Evolutionary conservation across 73 alveolate species (phyloP).

Genomic region (Tetrahymena elliotti): DNA sequence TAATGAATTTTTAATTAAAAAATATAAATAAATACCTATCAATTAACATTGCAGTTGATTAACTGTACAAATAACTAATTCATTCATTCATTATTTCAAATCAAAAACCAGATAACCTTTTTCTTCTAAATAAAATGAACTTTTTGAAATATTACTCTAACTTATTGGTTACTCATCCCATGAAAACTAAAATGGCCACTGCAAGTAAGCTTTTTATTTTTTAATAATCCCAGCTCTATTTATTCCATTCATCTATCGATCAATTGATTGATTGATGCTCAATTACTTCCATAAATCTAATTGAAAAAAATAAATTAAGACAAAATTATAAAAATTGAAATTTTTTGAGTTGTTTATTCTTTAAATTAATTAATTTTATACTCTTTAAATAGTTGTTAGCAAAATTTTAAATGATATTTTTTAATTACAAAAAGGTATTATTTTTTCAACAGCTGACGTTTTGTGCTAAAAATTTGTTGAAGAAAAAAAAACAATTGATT

Average conservation of each 20-base stretch:
- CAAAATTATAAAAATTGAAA: too few relatives aligned
- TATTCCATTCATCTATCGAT: too few relatives aligned
- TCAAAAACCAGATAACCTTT: not conserved
- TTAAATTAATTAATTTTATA: too few relatives aligned
- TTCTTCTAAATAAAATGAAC: not conserved
- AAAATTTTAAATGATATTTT: too few relatives aligned
- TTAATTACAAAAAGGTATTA: not conserved
- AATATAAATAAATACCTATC: not conserved
- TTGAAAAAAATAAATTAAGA: too few relatives aligned
- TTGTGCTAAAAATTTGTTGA: not conserved
- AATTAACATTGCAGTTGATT: not conserved
- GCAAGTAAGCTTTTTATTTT: not conserved
- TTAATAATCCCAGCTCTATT: too few relatives aligned
- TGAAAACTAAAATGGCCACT: not conserved
- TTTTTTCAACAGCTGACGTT: not conserved
- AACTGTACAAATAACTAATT: too few relatives aligned
- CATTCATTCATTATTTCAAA: too few relatives aligned
- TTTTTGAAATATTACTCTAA: not conserved
- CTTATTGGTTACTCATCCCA: not conserved
- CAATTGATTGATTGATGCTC: not conserved
- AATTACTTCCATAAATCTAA: too few relatives aligned
- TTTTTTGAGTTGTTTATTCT: too few relatives aligned
- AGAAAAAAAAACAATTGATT: not conserved
- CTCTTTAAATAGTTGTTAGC: too few relatives aligned
- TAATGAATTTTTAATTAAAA: not conserved